These are phyloP conservation scores for Dysphania ambrosioides DNA, from an alignment of 148 eudicot species.

Conservation along the genomic window DNA sequence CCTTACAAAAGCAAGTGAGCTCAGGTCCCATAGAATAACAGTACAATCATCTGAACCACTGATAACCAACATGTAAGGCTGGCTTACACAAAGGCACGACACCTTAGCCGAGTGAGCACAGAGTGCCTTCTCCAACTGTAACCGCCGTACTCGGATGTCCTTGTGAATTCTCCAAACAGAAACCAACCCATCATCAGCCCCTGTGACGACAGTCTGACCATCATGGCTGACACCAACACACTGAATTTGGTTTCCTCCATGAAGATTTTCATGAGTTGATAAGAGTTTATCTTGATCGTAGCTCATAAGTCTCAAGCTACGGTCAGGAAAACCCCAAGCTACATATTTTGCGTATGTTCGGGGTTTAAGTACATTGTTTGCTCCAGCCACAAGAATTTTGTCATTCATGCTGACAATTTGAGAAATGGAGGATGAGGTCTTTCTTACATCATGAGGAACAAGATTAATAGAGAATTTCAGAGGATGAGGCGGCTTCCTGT, in stretches of 20 bases:
- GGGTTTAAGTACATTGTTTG: slow-evolving; percentile 73
- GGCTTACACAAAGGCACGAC: slow-evolving; percentile 78
- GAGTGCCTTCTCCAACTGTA: slow-evolving; percentile 73
- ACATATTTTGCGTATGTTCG: slow-evolving; percentile 72
- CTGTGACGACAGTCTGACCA: slow-evolving; percentile 76
- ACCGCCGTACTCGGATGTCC: slow-evolving; percentile 40
- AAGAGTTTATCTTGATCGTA: slow-evolving; percentile 82
- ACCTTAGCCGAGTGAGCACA: slow-evolving; percentile 69
- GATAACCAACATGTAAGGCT: slow-evolving; percentile 89
- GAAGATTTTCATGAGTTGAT: slow-evolving; percentile 98
- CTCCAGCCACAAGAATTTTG: slow-evolving; percentile 64
- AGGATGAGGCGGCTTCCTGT: slow-evolving; percentile 62
- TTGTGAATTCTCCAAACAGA: slow-evolving; percentile 84
- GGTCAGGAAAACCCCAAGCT: slow-evolving; percentile 96
- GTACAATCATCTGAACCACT: slow-evolving; percentile 93
- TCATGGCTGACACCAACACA: slow-evolving; percentile 84
- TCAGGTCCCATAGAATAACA: slow-evolving; percentile 87
- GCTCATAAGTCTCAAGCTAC: slow-evolving; percentile 75
- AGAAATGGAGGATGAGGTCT: slow-evolving; percentile 59
- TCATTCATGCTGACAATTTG: slow-evolving; percentile 66
- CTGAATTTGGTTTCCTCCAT: slow-evolving; percentile 78
- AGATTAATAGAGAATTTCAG: slow-evolving; percentile 61
- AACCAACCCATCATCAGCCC: slow-evolving; percentile 81
- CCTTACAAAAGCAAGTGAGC: slow-evolving; percentile 70
- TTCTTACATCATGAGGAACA: slow-evolving; percentile 60